phyloP scores from a whole-genome alignment of 2,329 filamentous ascomycete species.

The Epichloe gansuensis region DNA sequence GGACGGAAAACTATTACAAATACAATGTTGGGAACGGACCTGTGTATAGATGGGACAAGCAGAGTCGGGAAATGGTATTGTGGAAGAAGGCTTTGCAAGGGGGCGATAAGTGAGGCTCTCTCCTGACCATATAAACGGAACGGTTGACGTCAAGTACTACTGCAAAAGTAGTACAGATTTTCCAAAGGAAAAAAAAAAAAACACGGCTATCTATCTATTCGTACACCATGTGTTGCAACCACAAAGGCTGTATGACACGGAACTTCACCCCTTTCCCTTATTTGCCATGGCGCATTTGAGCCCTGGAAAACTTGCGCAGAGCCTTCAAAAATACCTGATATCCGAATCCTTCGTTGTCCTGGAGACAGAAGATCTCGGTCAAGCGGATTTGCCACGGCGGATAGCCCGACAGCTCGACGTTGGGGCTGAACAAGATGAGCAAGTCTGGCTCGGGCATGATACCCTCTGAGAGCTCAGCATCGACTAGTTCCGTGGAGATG shows the following conservation, averaged over 20 bases:
- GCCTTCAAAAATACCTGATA: conserved; percentile 89
- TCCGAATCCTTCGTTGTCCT: conserved; percentile 70
- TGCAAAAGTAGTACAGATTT: not conserved
- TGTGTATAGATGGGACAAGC: conserved; percentile 56
- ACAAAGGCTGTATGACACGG: not conserved
- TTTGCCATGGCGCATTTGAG: conserved; percentile 76
- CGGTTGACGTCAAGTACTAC: not conserved
- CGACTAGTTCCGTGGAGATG: conserved; percentile 75
- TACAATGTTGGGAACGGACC: conserved; percentile 66
- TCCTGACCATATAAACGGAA: not conserved
- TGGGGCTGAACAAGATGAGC: conserved; percentile 74
- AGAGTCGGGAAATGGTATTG: conserved; percentile 35
- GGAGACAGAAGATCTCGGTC: conserved; percentile 80
- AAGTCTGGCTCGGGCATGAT: conserved; percentile 86
- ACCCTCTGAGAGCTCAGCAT: conserved; percentile 69
- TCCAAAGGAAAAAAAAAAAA: not conserved
- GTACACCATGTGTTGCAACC: not conserved
- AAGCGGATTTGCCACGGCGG: conserved; percentile 93
- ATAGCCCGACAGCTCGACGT: conserved; percentile 77
- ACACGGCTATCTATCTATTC: not conserved
- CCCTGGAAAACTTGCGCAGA: conserved; percentile 71
- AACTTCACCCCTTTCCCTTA: conserved; percentile 19
- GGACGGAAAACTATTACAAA: conserved; percentile 73
- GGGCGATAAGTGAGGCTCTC: not conserved
- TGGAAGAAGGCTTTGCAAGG: conserved; percentile 17